Conservation (phyloP, 2,329 filamentous ascomycete species). For the Cladosporium halotolerans region DNA sequence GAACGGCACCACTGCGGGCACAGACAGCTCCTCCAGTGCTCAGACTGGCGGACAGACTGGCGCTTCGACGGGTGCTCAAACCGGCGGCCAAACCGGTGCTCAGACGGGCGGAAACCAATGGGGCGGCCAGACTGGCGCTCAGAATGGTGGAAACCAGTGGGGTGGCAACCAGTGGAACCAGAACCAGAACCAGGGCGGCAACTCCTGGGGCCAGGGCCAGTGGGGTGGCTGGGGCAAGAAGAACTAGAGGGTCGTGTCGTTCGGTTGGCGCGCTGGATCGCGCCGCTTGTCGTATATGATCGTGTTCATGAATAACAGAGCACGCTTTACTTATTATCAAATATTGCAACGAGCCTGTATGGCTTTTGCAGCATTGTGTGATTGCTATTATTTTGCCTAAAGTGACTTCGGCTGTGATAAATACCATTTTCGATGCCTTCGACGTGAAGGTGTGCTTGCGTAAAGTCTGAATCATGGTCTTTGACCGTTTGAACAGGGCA, state of each 20-base stretch:
- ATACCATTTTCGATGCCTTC: no score
- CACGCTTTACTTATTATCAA: no score
- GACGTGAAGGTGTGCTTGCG: no score
- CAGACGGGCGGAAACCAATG: not conserved
- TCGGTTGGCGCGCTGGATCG: not conserved
- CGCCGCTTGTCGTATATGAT: not conserved
- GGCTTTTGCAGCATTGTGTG: no score
- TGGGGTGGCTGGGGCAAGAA: conserved; percentile 9
- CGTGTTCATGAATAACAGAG: no score
- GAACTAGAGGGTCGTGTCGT: not conserved
- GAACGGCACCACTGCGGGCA: not conserved
- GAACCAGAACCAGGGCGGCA: not conserved
- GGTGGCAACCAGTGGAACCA: not conserved
- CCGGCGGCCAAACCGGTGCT: not conserved
- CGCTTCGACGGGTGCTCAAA: not conserved
- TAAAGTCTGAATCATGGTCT: no score
- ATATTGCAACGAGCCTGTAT: no score
- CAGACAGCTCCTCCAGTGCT: not conserved
- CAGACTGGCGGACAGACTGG: not conserved
- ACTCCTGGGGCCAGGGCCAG: conserved; percentile 2
- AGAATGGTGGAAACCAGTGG: not conserved
- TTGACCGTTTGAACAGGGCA: no score
- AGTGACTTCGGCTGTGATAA: no score
- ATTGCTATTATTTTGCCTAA: no score
- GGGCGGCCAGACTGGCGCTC: not conserved